A percentile compares a stretch with the other conserved stretches of the same genome.
phyloP scores from a whole-genome alignment of 306 rosid genomes.

The Canavalia gladiata region DNA sequence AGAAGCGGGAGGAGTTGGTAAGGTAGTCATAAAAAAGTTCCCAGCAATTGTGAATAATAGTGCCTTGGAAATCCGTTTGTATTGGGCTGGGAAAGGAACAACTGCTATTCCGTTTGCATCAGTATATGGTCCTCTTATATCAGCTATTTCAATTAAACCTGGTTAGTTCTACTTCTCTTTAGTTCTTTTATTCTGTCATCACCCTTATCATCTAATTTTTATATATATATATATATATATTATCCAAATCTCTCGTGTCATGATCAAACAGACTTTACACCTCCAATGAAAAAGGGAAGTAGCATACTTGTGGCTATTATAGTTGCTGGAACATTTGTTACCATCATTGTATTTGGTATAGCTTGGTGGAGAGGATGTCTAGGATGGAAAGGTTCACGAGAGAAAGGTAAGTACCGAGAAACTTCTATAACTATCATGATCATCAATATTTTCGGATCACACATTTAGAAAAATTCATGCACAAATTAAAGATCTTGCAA shows the following conservation, averaged over 20 bases:
- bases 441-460: neutral
- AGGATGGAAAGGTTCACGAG: conserved; percentile 39
- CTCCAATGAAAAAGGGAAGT: conserved; percentile 29
- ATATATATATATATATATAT: neutral
- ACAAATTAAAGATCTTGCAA: no score
- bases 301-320: conserved; percentile 46
- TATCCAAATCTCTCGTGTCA: neutral
- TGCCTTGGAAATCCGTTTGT: no score
- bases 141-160: neutral
- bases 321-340: conserved; percentile 46
- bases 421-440: neutral
- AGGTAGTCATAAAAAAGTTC: conserved; percentile 34
- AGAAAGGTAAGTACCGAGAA: conserved; percentile 46
- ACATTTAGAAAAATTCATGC: no score
- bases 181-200: neutral
- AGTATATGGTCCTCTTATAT: no score
- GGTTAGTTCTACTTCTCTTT: conserved; percentile 48
- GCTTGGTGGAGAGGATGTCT: conserved; percentile 52
- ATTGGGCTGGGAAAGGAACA: no score
- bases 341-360: conserved; percentile 33
- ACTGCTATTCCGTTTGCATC: no score
- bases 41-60: conserved; percentile 38
- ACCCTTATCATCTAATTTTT: neutral
- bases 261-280: conserved; percentile 48
- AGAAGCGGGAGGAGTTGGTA: conserved; percentile 55